phyloP scores from a whole-genome alignment of 345 rosid species.

The Brassica nigra region DNA sequence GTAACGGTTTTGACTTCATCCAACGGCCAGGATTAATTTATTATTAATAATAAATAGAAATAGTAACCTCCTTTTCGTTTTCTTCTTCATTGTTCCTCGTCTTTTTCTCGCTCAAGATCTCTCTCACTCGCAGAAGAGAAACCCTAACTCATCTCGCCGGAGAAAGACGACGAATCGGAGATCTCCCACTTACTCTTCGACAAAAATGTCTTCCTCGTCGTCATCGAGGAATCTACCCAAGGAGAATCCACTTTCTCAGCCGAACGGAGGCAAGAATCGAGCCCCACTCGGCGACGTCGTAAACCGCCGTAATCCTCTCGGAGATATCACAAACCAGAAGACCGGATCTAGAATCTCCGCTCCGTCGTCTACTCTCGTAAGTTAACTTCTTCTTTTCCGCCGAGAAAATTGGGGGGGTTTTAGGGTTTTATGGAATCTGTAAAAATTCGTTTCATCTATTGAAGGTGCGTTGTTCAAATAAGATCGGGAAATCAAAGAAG shows the following conservation, averaged over 20 bases:
- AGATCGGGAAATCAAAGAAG: constrained; percentile 25
- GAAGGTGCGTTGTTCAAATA: constrained; percentile 34
- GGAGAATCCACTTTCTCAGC: constrained; percentile 36
- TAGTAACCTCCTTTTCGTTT: not conserved
- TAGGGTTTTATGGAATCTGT: constrained; percentile 7
- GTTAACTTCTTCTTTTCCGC: constrained; percentile 17
- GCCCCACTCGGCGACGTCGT: constrained; percentile 57
- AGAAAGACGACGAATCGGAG: constrained; percentile 42
- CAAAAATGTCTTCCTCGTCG: constrained; percentile 50
- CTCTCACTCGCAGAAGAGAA: constrained; percentile 11
- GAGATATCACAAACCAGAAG: constrained; percentile 61
- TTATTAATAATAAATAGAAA: not conserved
- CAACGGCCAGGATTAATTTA: constrained; percentile 18
- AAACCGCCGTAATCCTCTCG: constrained; percentile 33
- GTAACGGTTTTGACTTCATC: constrained; percentile 27
- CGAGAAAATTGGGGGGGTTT: constrained; percentile 24
- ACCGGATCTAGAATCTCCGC: constrained; percentile 46
- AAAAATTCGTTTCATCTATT: not conserved
- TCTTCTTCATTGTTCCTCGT: not conserved
- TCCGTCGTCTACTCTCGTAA: constrained; percentile 61
- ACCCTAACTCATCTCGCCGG: constrained; percentile 12
- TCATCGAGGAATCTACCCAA: constrained; percentile 53
- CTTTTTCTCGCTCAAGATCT: constrained; percentile 7
- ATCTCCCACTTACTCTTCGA: constrained; percentile 50
- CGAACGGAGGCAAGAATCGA: constrained; percentile 64